Percentiles rank a stretch among this genome's conserved stretches.
Evolutionary conservation across 306 rosid species (phyloP).

Genomic region (Cicer pinnatifidum): DNA sequence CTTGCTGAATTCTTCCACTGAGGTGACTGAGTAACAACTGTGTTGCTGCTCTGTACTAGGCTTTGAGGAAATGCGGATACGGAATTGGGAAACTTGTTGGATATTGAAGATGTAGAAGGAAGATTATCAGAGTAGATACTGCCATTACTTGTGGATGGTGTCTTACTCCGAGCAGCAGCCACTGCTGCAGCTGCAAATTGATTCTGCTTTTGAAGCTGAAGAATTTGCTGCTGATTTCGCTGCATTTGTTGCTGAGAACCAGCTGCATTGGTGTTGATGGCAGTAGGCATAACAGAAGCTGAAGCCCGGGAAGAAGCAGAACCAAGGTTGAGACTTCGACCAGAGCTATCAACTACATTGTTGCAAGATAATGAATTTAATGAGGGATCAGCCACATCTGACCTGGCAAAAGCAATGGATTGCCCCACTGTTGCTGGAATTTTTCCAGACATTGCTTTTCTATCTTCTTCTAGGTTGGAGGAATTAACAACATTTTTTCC

Average conservation of each 20-base stretch:
- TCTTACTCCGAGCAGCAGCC: constrained; percentile 60
- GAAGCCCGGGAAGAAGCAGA: constrained; percentile 60
- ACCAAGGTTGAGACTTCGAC: constrained; percentile 62
- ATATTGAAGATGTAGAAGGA: constrained; percentile 69
- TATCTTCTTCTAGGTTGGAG: constrained; percentile 71
- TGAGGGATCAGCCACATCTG: constrained; percentile 67
- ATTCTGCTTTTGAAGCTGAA: constrained; percentile 71
- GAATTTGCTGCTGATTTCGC: constrained; percentile 61
- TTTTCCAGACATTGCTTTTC: constrained; percentile 64
- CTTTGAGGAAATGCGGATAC: constrained; percentile 72
- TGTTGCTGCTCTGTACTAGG: constrained; percentile 69
- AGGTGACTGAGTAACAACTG: constrained; percentile 76
- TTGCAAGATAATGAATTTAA: constrained; percentile 54
- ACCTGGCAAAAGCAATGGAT: constrained; percentile 82
- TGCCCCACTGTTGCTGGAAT: constrained; percentile 63
- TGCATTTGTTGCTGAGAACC: constrained; percentile 73
- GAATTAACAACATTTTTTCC: constrained; percentile 67
- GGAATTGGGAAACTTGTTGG: constrained; percentile 72
- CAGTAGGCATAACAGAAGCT: constrained; percentile 61
- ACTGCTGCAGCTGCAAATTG: constrained; percentile 60
- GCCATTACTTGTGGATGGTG: constrained; percentile 73
- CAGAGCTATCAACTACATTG: constrained; percentile 77
- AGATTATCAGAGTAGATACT: constrained; percentile 70
- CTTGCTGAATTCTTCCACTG: constrained; percentile 87
- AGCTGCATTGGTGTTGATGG: constrained; percentile 49